Evolutionary conservation across 371 early-diverging fungal species (phyloP).

Genomic region (Mucor plumbeus): DNA sequence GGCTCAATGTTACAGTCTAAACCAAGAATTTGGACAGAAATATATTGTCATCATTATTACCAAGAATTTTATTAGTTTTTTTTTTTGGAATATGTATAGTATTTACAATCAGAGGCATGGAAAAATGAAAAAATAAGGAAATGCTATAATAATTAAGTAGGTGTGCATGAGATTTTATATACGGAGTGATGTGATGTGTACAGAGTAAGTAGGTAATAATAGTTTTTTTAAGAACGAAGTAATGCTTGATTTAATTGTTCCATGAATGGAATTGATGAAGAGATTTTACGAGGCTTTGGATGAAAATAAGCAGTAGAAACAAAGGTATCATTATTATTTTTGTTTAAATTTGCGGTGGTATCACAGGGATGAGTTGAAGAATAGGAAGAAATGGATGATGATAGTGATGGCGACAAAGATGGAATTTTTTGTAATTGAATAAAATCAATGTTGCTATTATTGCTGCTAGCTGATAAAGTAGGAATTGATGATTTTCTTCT

Average conservation of each 20-base stretch:
- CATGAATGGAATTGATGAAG: slow-evolving; percentile 18
- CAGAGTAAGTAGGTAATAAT: not conserved
- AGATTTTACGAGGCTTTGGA: slow-evolving; percentile 24
- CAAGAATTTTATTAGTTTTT: not conserved
- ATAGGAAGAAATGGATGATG: slow-evolving; percentile 25
- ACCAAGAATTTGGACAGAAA: not conserved
- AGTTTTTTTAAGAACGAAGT: slow-evolving; percentile 10
- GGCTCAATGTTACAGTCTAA: not conserved
- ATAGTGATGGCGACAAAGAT: slow-evolving; percentile 26
- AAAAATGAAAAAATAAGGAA: not conserved
- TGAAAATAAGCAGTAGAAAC: slow-evolving; percentile 7
- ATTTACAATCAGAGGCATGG: not conserved
- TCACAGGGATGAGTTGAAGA: slow-evolving; percentile 7
- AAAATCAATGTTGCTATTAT: not conserved
- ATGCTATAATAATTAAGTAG: not conserved
- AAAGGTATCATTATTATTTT: slow-evolving; percentile 4
- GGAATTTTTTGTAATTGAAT: slow-evolving; percentile 17
- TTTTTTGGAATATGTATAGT: not conserved
- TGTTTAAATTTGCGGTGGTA: not conserved
- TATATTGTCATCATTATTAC: not conserved
- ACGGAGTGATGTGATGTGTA: not conserved
- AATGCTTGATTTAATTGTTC: slow-evolving; percentile 31
- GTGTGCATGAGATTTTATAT: not conserved
- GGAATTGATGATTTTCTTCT: slow-evolving; percentile 25
- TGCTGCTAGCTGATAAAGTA: not conserved